phyloP scores from a whole-genome alignment of 495 filamentous ascomycete species.

The Podospora tetraspora region DNA sequence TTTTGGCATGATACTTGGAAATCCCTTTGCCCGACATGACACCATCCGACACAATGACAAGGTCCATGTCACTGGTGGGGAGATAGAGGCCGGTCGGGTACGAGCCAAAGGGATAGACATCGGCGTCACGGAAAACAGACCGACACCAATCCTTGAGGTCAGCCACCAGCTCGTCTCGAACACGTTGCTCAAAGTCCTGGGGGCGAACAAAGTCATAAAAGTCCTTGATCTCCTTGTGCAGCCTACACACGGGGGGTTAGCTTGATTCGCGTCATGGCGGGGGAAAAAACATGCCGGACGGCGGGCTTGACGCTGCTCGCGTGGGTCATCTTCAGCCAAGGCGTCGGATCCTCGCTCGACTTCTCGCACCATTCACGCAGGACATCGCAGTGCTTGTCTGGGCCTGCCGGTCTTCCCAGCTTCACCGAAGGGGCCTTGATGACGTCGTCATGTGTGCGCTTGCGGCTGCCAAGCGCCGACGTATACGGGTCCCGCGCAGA shows the following conservation, averaged over 20 bases:
- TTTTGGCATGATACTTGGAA: conserved; percentile 35
- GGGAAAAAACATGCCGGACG: conserved; percentile 44
- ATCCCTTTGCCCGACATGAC: conserved; percentile 39
- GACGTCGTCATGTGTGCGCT: conserved; percentile 66
- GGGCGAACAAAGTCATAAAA: conserved; percentile 82
- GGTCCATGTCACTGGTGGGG: conserved; percentile 87
- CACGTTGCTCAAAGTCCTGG: conserved; percentile 63
- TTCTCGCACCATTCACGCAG: conserved; percentile 52
- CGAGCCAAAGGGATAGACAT: conserved; percentile 76
- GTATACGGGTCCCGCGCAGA: conserved; percentile 12
- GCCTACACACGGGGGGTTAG: conserved; percentile 36
- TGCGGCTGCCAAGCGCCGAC: conserved; percentile 40
- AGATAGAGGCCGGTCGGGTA: conserved; percentile 87
- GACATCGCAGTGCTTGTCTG: conserved; percentile 44
- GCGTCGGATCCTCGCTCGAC: conserved; percentile 41
- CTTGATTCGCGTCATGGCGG: background rate
- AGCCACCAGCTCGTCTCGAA: conserved; percentile 65
- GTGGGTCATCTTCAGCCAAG: conserved; percentile 56
- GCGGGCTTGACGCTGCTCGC: conserved; percentile 40
- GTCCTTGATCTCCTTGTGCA: conserved; percentile 84
- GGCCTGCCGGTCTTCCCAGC: conserved; percentile 41
- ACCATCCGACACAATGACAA: conserved; percentile 71
- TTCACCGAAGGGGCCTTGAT: conserved; percentile 49
- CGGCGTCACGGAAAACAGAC: conserved; percentile 46
- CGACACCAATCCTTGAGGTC: conserved; percentile 52